These are phyloP conservation scores for Phytophthora podocarpi DNA, from an alignment of 352 stramenopile species.

Conservation along the genomic window DNA sequence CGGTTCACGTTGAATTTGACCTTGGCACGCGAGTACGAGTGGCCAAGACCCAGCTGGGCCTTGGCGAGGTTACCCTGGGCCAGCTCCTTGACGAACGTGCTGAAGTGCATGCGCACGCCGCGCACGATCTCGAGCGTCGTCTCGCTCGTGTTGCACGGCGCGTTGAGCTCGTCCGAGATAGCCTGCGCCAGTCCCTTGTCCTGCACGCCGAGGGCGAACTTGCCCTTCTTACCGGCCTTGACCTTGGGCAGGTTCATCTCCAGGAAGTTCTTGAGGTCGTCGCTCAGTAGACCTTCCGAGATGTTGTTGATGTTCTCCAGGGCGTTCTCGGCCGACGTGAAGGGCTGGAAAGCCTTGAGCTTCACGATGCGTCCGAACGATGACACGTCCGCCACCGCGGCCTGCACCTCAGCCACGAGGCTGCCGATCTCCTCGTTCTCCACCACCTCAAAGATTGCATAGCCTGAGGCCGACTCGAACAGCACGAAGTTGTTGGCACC, in stretches of 20 bases:
- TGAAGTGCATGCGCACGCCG: conserved; percentile 97
- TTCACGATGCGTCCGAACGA: conserved; percentile 98
- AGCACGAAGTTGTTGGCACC: conserved; percentile 91
- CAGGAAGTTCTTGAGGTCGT: conserved; percentile 98
- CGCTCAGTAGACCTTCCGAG: conserved; percentile 92
- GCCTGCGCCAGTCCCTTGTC: conserved; percentile 94
- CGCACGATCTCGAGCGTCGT: conserved; percentile 96
- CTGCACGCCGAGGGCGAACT: conserved; percentile 92
- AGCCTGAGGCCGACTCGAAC: conserved; percentile 98
- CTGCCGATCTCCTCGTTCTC: conserved; percentile 97
- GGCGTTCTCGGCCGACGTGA: conserved; percentile 98
- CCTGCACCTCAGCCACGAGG: conserved; percentile 89
- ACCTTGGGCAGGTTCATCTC: conserved; percentile 99
- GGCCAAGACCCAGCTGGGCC: conserved; percentile 98
- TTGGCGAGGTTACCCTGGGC: conserved; percentile 96
- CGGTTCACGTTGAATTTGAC: conserved; percentile 99
- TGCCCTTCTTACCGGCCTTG: conserved; percentile 91
- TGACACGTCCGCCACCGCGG: conserved; percentile 92
- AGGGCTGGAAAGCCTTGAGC: conserved; percentile 99
- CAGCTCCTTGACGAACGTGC: conserved; percentile 98
- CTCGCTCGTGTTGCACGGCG: conserved; percentile 98
- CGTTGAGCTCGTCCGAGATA: conserved; percentile 94
- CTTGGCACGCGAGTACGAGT: conserved; percentile 99
- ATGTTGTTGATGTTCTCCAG: conserved; percentile 99
- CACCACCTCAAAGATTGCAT: conserved; percentile 98